Conservation (phyloP, 139 green algal species). For the Closterium sp. region DNA sequence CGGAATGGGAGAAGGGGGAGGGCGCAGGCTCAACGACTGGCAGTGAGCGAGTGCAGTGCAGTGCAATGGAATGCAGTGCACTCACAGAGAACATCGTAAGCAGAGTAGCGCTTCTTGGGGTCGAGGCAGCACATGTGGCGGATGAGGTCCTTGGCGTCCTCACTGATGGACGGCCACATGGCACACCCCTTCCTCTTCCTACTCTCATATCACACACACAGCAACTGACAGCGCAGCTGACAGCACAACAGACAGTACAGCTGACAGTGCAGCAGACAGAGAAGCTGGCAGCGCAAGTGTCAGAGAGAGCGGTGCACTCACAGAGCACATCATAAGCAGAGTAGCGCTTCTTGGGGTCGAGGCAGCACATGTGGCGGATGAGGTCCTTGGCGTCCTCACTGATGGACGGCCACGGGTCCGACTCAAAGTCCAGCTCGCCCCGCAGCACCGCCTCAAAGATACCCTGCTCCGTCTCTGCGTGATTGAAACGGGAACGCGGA, state of each 20-base stretch:
- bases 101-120: conserved; percentile 73
- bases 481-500: neutral
- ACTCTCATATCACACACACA: no score
- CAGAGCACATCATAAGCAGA: conserved; percentile 75
- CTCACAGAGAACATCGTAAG: conserved; percentile 70
- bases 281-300: no score
- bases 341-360: conserved; percentile 75
- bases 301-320: conserved; percentile 1
- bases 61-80: neutral
- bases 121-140: conserved; percentile 68
- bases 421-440: conserved; percentile 70
- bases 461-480: conserved; percentile 77
- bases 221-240: no score
- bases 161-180: conserved; percentile 68
- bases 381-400: conserved; percentile 61
- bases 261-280: no score
- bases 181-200: conserved; percentile 54
- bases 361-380: conserved; percentile 62
- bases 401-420: conserved; percentile 75
- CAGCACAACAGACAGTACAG: no score
- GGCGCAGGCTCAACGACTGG: no score
- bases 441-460: conserved; percentile 82
- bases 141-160: conserved; percentile 60
- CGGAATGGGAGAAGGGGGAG: no score
- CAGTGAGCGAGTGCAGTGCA: no score